Evolutionary conservation across 148 eudicot genomes (phyloP).

Genomic region (Persicaria maculosa): DNA sequence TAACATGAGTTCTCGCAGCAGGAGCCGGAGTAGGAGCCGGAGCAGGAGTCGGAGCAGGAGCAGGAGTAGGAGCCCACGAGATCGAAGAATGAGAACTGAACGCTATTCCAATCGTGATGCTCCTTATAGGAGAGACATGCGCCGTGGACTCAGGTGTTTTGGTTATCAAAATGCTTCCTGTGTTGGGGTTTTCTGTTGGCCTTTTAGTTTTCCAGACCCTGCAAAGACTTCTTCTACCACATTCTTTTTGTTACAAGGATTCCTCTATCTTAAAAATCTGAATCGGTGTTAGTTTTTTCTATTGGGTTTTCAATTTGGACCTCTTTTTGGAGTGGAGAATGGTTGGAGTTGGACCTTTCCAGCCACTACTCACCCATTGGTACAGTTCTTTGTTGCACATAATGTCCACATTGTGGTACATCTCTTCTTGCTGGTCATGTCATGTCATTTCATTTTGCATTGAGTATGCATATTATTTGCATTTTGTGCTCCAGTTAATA

Average conservation of each 20-base stretch:
- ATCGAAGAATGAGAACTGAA: constrained; percentile 66
- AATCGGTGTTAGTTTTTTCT: not conserved
- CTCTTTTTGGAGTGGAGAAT: not conserved
- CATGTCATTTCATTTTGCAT: not conserved
- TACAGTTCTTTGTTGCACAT: not conserved
- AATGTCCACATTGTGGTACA: not conserved
- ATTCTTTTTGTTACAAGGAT: not conserved
- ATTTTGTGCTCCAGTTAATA: not conserved
- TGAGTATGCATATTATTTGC: not conserved
- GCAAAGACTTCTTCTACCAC: not conserved
- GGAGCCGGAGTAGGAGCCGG: constrained; percentile 34
- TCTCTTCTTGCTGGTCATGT: not conserved
- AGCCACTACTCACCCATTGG: not conserved
- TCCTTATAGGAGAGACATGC: constrained; percentile 82
- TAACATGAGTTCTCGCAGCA: constrained; percentile 72
- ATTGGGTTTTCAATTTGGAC: not conserved
- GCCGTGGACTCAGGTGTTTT: constrained; percentile 92
- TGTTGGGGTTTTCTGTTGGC: constrained; percentile 16
- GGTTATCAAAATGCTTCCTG: constrained; percentile 25
- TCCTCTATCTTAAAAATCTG: not conserved
- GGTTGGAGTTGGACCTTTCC: not conserved
- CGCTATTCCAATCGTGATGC: constrained; percentile 87
- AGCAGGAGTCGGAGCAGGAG: constrained; percentile 67
- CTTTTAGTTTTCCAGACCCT: not conserved
- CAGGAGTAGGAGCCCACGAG: constrained; percentile 87